Base-by-base conservation (phyloP, 2,329 filamentous ascomycete genomes). In the Pseudocercospora crystallina region DNA sequence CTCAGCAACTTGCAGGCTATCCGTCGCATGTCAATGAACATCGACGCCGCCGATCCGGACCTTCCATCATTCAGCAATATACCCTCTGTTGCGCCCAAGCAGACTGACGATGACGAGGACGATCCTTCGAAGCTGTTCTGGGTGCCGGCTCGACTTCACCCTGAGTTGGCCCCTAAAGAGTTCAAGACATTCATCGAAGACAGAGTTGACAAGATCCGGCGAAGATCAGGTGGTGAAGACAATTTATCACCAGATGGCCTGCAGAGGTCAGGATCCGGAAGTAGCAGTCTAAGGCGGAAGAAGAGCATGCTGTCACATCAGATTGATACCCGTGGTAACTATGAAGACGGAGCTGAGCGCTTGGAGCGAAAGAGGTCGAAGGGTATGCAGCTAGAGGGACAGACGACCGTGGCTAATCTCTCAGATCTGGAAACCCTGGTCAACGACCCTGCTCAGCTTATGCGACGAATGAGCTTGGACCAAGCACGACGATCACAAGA, bases 111-210 rank as follows among this genome's bases (percentile, higher is more conserved):
- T 56, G 87, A 95, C 63, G 90, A 95, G 67, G 87, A 90, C 62
- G 92, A 97, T 67, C 84, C 90, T 7, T 90, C 91, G 2, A 82
- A 90, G 56, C 74, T 97, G 52, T 88, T 97, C 59, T 99, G 94
- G 94, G 94, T 99, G 5, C 94, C 94, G 5, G 94, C 94, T 17
- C 84, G 90, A 51, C 80, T 99, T 26, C 94, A 99, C 64, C 94
- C 94, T 0, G 94, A 99, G 71, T 77, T 99, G 42, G 94, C 94
- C 2, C 94, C 94, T 1, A 90, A 88, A 65, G 94, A 96, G 62
- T 99, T 97, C 77, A 96, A 95, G 71, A 92, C 87, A 1, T 99
- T 97, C 61, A 80, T 99, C 2, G 92, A 99, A 65, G 95, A 91
- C 56, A 85, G 91, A 65, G 89, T 96, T 10, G 88, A 96, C 61